These are phyloP conservation scores for Nicotiana attenuata DNA, from an alignment of 257 asterid genomes.

Conservation along the genomic window DNA sequence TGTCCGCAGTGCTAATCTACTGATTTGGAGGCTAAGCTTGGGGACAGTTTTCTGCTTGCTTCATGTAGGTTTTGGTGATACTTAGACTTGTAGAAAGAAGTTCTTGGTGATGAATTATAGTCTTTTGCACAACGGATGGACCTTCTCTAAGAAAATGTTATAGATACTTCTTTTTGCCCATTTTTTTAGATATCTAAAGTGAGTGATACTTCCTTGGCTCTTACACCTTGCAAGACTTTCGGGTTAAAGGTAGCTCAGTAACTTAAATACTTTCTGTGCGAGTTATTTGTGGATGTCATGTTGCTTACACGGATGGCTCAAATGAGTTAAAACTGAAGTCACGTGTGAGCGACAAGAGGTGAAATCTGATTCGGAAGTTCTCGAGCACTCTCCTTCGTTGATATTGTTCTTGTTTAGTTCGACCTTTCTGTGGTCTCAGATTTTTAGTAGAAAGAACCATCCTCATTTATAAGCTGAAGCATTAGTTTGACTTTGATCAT, in stretches of 20 bases:
- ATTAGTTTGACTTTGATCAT: background rate
- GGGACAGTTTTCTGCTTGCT: background rate
- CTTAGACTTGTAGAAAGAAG: background rate
- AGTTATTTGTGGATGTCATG: background rate
- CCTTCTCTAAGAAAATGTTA: background rate
- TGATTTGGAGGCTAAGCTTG: background rate
- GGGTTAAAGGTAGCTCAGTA: background rate
- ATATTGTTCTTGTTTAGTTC: background rate
- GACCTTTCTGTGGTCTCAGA: background rate
- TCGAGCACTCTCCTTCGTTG: background rate
- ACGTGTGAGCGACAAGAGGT: background rate
- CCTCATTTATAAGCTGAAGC: background rate
- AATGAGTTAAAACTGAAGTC: background rate
- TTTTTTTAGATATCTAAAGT: background rate
- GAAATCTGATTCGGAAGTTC: background rate
- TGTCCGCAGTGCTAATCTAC: background rate
- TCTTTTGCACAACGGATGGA: background rate
- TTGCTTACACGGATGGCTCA: background rate
- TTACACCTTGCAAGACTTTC: background rate
- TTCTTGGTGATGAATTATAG: background rate
- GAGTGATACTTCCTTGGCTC: background rate
- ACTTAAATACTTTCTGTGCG: background rate
- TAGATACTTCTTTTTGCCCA: background rate
- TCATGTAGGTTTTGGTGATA: background rate
- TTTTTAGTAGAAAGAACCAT: background rate